Conservation (phyloP, 2,329 filamentous ascomycete species). For the Fusarium sp. region DNA sequence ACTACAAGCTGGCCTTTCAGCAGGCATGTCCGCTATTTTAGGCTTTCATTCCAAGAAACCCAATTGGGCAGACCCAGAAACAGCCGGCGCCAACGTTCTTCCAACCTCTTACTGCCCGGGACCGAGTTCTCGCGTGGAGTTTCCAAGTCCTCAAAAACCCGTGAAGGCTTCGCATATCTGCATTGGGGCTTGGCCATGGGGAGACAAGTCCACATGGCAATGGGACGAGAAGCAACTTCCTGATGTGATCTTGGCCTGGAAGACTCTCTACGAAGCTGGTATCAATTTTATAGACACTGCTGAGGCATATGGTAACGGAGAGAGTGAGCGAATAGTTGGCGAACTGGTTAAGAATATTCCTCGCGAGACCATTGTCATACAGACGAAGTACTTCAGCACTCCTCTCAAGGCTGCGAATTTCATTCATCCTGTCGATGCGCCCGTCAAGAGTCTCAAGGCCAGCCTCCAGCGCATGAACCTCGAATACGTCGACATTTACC, state of each 20-base stretch:
- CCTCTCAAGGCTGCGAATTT: not conserved
- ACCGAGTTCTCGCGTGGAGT: not conserved
- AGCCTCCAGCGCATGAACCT: conserved; percentile 7
- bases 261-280: not conserved
- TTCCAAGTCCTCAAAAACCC: not conserved
- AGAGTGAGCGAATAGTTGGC: conserved; percentile 5
- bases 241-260: not conserved
- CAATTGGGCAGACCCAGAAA: conserved; percentile 1
- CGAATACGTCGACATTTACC: conserved; percentile 18
- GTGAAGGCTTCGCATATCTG: not conserved
- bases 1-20: not conserved
- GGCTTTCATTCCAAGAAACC: not conserved
- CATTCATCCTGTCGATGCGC: not conserved
- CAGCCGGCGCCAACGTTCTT: not conserved
- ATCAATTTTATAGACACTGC: conserved; percentile 20
- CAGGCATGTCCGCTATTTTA: not conserved
- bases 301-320: not conserved
- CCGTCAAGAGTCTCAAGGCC: conserved; percentile 3
- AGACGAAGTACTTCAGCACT: conserved; percentile 19
- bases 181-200: conserved; percentile 2
- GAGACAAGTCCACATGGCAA: conserved; percentile 10
- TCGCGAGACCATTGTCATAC: not conserved
- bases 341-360: not conserved
- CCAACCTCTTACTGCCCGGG: not conserved
- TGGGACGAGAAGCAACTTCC: conserved; percentile 1